Evolutionary conservation across 768 basidiomycete genomes (phyloP).

Genomic region (Suillus alpinus): DNA sequence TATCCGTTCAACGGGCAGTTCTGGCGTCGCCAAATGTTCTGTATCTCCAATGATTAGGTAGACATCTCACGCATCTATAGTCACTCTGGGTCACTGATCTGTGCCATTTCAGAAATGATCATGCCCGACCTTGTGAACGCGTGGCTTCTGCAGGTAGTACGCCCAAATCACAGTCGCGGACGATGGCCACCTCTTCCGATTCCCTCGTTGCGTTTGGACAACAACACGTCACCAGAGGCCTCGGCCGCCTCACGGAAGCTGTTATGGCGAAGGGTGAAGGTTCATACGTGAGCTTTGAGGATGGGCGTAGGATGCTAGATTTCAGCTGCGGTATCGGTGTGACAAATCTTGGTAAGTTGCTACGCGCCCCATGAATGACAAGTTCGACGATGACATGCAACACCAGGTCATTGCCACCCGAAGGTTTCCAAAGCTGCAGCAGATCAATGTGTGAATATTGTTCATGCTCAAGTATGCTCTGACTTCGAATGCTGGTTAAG

Average conservation of each 20-base stretch:
- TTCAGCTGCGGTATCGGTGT: slow-evolving; percentile 90
- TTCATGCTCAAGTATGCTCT: slow-evolving; percentile 67
- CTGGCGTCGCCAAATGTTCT: not conserved
- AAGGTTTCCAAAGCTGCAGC: slow-evolving; percentile 84
- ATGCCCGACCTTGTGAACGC: not conserved
- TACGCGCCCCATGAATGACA: not conserved
- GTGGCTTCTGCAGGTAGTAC: not conserved
- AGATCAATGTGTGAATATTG: slow-evolving; percentile 79
- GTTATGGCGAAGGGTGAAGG: slow-evolving; percentile 69
- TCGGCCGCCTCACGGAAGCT: slow-evolving; percentile 44
- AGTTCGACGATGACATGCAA: not conserved
- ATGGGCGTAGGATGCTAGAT: slow-evolving; percentile 75
- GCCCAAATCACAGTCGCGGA: slow-evolving; percentile 6
- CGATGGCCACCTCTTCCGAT: slow-evolving; percentile 21
- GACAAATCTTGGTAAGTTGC: slow-evolving; percentile 65
- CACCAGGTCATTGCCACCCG: slow-evolving; percentile 81
- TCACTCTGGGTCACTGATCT: not conserved
- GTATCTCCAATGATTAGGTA: not conserved
- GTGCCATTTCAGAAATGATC: not conserved
- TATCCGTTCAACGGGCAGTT: slow-evolving; percentile 1
- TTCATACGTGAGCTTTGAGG: slow-evolving; percentile 67
- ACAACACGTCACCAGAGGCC: slow-evolving; percentile 45
- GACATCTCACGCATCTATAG: not conserved
- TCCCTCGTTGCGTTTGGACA: slow-evolving; percentile 36
- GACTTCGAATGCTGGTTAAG: not conserved